Conservation (phyloP, 495 filamentous ascomycete species). For the Letharia columbiana region DNA sequence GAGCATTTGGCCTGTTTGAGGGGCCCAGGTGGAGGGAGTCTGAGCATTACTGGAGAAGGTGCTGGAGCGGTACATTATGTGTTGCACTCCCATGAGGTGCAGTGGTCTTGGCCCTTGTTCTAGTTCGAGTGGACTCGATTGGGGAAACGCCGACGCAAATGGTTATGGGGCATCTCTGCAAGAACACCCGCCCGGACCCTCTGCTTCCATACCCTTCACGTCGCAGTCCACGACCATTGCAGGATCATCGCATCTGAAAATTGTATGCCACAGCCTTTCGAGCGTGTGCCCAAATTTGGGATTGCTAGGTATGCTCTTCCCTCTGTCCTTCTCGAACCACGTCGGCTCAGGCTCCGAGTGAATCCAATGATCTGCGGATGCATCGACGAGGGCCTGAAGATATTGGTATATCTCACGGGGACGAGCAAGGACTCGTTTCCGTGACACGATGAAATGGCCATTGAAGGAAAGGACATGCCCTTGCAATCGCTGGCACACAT, state of each 20-base stretch:
- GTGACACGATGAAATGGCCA: slow-evolving; percentile 17
- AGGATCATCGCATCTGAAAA: slow-evolving; percentile 5
- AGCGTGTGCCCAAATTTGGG: slow-evolving; percentile 17
- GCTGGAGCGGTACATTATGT: background rate
- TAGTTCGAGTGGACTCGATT: background rate
- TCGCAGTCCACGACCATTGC: slow-evolving; percentile 14
- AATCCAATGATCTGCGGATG: slow-evolving; percentile 14
- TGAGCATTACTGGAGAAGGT: background rate
- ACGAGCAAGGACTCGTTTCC: slow-evolving; percentile 10
- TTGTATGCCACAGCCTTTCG: slow-evolving; percentile 14
- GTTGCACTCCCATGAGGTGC: background rate
- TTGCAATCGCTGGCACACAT: slow-evolving; percentile 11
- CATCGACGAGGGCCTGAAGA: slow-evolving; percentile 8
- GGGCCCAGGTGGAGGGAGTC: background rate
- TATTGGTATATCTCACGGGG: slow-evolving; percentile 4
- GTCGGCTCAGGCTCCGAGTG: slow-evolving; percentile 9
- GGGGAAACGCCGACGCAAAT: background rate
- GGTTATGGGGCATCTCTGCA: slow-evolving; percentile 5
- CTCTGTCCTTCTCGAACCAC: slow-evolving; percentile 14
- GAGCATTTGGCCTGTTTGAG: background rate
- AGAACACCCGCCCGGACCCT: slow-evolving; percentile 14
- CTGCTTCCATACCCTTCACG: slow-evolving; percentile 1
- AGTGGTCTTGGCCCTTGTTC: background rate
- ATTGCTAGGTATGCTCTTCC: slow-evolving; percentile 12
- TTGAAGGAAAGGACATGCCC: slow-evolving; percentile 16